These are phyloP conservation scores for Penicillium sp. DNA, from an alignment of 2,329 filamentous ascomycete genomes.

Conservation along the genomic window DNA sequence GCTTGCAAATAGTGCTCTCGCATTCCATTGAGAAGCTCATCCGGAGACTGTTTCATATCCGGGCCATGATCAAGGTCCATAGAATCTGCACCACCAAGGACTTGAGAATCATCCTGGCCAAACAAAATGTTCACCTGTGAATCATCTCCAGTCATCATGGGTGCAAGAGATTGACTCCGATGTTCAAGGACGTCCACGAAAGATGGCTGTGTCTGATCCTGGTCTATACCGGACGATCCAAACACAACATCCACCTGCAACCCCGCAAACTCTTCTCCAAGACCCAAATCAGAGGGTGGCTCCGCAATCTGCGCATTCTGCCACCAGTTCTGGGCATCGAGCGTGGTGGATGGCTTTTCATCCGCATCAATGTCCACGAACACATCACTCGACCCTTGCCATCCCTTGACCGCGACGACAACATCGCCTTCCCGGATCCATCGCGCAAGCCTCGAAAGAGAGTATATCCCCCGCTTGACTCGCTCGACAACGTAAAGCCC, in stretches of 20 bases:
- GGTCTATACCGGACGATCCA: constrained; percentile 18
- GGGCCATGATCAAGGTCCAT: constrained; percentile 18
- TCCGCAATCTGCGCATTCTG: constrained; percentile 38
- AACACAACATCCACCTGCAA: constrained; percentile 37
- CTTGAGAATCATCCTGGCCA: constrained; percentile 21
- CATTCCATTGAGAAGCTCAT: constrained; percentile 41
- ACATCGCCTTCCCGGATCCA: constrained; percentile 43
- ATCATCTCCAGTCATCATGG: constrained; percentile 2
- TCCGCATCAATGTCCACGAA: constrained; percentile 7
- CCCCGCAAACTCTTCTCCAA: constrained; percentile 26
- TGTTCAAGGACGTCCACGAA: constrained; percentile 25
- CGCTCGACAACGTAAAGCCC: constrained; percentile 43
- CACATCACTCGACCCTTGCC: constrained; percentile 18
- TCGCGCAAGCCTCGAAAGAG: constrained; percentile 38
- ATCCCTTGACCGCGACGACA: constrained; percentile 40
- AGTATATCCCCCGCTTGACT: constrained; percentile 44
- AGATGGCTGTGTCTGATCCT: constrained; percentile 11
- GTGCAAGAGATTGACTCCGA: constrained; percentile 17
- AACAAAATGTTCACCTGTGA: constrained; percentile 5
- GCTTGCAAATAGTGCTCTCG: constrained; percentile 46
- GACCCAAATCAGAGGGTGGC: constrained; percentile 22
- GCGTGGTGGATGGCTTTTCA: background rate
- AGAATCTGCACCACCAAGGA: background rate
- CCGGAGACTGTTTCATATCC: constrained; percentile 32
- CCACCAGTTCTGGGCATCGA: constrained; percentile 36